Percentiles rank a stretch among this genome's conserved stretches.
These are phyloP conservation scores for Yamadazyma laniorum DNA, from an alignment of 805 yeast genomes.

Conservation along the genomic window DNA sequence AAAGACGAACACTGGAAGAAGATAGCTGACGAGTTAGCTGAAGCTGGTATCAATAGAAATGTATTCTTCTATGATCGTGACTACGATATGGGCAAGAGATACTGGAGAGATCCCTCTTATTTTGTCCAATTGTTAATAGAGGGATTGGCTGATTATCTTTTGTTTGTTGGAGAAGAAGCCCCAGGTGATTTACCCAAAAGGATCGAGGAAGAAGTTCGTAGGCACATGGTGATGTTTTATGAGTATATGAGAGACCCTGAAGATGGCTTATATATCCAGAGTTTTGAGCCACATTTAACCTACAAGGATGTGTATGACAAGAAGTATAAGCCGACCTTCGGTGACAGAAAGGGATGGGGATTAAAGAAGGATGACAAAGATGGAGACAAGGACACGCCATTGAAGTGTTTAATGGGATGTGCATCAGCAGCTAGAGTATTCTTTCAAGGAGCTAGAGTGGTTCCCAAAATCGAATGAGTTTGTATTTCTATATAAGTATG, in stretches of 20 bases:
- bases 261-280: constrained; percentile 59
- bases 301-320: constrained; percentile 48
- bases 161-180: constrained; percentile 45
- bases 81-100: constrained; percentile 51
- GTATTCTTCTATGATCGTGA: constrained; percentile 64
- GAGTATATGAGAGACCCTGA: constrained; percentile 54
- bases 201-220: constrained; percentile 44
- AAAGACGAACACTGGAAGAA: constrained; percentile 49
- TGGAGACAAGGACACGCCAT: constrained; percentile 36
- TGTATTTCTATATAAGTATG: constrained; percentile 4
- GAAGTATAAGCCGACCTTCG: constrained; percentile 52
- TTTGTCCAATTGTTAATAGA: constrained; percentile 64
- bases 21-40: constrained; percentile 49
- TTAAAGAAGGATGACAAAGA: constrained; percentile 53
- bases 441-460: constrained; percentile 63
- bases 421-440: constrained; percentile 70
- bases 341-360: constrained; percentile 50
- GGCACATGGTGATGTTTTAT: constrained; percentile 57
- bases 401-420: constrained; percentile 56
- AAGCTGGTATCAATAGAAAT: constrained; percentile 57
- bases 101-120: constrained; percentile 63
- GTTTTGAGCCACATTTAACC: constrained; percentile 56
- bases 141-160: constrained; percentile 64
- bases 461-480: constrained; percentile 25
- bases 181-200: constrained; percentile 35